Conservation (phyloP, 257 asterid genomes). For the Solanum neorickii region DNA sequence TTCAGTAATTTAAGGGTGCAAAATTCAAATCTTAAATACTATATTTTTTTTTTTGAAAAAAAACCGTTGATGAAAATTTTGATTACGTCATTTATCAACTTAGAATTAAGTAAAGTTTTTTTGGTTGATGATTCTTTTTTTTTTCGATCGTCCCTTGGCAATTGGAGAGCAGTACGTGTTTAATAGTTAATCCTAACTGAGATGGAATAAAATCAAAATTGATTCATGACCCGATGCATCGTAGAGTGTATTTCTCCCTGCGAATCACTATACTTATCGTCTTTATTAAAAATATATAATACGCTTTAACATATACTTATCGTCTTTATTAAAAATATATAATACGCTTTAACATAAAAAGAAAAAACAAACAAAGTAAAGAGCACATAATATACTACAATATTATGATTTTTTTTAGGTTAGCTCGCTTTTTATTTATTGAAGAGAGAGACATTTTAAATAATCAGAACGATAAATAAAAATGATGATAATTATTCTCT, state of each 20-base stretch:
- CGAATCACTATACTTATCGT: neutral
- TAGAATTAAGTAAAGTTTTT: neutral
- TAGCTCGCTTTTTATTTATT: neutral
- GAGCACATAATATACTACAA: neutral
- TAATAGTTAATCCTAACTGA: neutral
- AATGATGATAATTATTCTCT: too few relatives aligned
- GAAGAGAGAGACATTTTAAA: neutral
- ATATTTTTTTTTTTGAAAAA: accelerated
- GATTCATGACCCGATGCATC: neutral
- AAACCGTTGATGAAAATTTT: too few relatives aligned
- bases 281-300: neutral
- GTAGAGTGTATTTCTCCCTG: neutral
- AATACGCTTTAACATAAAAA: neutral
- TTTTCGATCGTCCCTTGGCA: neutral
- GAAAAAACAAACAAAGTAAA: too few relatives aligned
- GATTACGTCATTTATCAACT: too few relatives aligned
- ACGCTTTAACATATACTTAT: too few relatives aligned
- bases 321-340: neutral
- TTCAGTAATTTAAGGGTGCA: too few relatives aligned
- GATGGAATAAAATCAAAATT: neutral
- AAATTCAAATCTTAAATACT: neutral
- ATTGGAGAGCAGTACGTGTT: neutral
- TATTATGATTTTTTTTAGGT: neutral
- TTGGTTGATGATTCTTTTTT: neutral
- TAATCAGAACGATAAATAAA: neutral